phyloP scores from a whole-genome alignment of 805 yeast species.

The Yarrowia keelungensis region DNA sequence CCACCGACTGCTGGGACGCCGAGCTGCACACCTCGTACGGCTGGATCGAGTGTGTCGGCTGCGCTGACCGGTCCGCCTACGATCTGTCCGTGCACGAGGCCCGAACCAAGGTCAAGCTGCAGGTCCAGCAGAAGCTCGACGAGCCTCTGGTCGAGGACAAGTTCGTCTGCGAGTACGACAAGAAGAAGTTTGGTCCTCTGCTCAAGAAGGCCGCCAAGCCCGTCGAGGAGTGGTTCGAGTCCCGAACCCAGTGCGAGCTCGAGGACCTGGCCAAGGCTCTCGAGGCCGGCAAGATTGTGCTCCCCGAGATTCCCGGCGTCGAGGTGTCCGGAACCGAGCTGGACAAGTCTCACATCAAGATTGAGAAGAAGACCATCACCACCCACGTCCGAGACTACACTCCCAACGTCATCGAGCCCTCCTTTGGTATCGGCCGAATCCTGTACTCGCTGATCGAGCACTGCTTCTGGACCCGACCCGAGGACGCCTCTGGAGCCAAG shows the following conservation, averaged over 20 bases:
- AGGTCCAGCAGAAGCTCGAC: conserved; percentile 88
- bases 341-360: conserved; percentile 72
- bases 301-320: conserved; percentile 65
- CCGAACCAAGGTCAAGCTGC: conserved; percentile 91
- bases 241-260: conserved; percentile 83
- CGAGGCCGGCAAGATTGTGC: conserved; percentile 65
- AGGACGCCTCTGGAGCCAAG: conserved; percentile 71
- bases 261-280: conserved; percentile 78
- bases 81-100: conserved; percentile 95
- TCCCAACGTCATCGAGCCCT: conserved; percentile 98
- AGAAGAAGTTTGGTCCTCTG: conserved; percentile 96
- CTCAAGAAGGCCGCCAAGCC: conserved; percentile 96
- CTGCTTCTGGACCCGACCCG: conserved; percentile 93
- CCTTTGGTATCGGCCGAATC: conserved; percentile 98
- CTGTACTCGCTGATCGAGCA: conserved; percentile 93
- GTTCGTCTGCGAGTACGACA: conserved; percentile 84
- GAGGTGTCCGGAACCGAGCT: conserved; percentile 62
- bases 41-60: conserved; percentile 99
- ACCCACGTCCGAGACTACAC: conserved; percentile 94
- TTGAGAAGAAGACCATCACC: conserved; percentile 77
- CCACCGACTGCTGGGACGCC: conserved; percentile 99
- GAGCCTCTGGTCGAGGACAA: conserved; percentile 83
- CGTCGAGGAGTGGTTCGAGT: conserved; percentile 79
- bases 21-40: conserved; percentile 95
- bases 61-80: conserved; percentile 99